Conservation (phyloP, 2,329 filamentous ascomycete species). For the Botrytis cinerea region DNA sequence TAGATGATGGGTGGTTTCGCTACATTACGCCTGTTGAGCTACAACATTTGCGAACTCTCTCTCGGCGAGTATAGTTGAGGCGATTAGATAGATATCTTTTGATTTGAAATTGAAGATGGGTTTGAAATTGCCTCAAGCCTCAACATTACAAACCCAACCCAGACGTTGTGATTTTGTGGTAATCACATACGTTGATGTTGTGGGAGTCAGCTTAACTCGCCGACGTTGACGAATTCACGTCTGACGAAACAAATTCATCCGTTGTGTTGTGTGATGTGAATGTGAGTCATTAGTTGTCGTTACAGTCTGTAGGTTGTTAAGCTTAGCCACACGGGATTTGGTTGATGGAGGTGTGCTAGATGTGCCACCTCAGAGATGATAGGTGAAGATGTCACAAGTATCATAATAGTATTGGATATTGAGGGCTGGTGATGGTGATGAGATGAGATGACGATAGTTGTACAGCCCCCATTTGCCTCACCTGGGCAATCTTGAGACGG, state of each 20-base stretch:
- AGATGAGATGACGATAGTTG: slow-evolving; percentile 15
- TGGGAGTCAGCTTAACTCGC: not conserved
- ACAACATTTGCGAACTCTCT: not conserved
- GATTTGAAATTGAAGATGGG: not conserved
- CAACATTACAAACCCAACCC: not conserved
- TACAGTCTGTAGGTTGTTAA: not conserved
- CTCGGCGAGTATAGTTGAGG: not conserved
- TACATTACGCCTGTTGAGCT: not conserved
- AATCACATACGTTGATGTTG: not conserved
- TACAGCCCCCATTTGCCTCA: not conserved
- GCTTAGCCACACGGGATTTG: not conserved
- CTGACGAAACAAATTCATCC: not conserved
- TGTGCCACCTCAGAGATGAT: not conserved
- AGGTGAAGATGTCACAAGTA: slow-evolving; percentile 9
- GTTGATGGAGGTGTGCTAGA: not conserved
- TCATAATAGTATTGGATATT: not conserved
- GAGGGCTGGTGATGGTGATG: not conserved
- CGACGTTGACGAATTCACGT: not conserved
- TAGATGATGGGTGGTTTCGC: not conserved
- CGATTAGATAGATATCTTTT: not conserved
- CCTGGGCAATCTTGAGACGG: not conserved
- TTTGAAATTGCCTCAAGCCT: not conserved
- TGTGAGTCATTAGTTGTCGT: slow-evolving; percentile 4
- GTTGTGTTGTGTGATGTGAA: not conserved
- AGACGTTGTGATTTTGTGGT: not conserved